phyloP scores from a whole-genome alignment of 257 asterid genomes.

The Nicotiana knightiana region DNA sequence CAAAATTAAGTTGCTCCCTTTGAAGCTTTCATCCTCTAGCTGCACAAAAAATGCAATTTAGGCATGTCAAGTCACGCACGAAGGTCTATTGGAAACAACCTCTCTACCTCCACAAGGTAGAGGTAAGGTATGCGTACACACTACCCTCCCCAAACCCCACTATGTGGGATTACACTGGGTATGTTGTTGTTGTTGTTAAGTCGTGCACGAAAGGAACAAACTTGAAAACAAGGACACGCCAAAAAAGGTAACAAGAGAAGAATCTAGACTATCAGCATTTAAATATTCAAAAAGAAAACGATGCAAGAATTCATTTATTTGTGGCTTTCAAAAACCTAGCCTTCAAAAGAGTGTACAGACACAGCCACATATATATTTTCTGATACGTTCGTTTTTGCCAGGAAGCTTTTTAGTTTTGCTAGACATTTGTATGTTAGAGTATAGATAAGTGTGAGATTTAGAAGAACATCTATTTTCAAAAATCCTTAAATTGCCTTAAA shows the following conservation, averaged over 20 bases:
- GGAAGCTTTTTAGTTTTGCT: neutral
- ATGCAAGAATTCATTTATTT: neutral
- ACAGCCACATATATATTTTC: neutral
- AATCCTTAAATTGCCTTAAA: neutral
- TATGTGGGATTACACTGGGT: too few relatives aligned
- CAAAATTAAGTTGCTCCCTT: conserved; percentile 70
- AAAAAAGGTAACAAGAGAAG: neutral
- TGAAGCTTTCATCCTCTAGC: conserved; percentile 81
- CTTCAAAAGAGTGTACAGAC: neutral
- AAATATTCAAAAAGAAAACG: neutral
- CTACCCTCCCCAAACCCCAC: too few relatives aligned
- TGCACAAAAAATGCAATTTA: conserved; percentile 24
- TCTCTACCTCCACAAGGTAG: too few relatives aligned
- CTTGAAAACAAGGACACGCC: conserved; percentile 3
- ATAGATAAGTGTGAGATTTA: neutral
- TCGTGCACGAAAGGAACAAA: neutral
- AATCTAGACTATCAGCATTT: neutral
- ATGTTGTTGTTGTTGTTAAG: neutral
- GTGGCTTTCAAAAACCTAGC: neutral
- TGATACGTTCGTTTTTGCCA: neutral
- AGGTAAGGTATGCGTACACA: too few relatives aligned
- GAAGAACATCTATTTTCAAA: neutral
- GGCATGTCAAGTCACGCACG: neutral
- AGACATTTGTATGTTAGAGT: neutral
- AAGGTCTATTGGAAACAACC: too few relatives aligned